These are phyloP conservation scores for Podaxis sp. DNA, from an alignment of 768 basidiomycete species.

Conservation along the genomic window DNA sequence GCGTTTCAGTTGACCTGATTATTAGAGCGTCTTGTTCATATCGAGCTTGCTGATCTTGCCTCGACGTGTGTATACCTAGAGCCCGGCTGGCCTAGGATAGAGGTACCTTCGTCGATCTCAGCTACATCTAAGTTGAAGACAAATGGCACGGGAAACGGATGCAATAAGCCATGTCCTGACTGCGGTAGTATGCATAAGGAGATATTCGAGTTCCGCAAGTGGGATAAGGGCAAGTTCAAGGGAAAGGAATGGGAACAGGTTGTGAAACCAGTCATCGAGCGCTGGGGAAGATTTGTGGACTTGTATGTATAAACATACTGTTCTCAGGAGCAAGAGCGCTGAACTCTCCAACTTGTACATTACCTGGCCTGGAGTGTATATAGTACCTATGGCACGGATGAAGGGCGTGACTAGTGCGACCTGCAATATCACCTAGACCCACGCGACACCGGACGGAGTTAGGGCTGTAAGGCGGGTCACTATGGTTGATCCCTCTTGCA, in stretches of 20 bases:
- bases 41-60: conserved; percentile 74
- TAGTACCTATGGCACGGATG: not conserved
- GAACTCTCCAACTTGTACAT: not conserved
- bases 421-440: not conserved
- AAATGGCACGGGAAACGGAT: conserved; percentile 17
- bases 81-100: conserved; percentile 41
- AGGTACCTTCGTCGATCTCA: conserved; percentile 18
- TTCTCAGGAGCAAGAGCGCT: not conserved
- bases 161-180: conserved; percentile 35
- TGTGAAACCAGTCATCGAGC: conserved; percentile 74
- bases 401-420: not conserved
- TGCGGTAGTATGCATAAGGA: conserved; percentile 67
- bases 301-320: conserved; percentile 32
- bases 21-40: conserved; percentile 72
- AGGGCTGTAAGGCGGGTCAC: not conserved
- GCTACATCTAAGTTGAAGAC: conserved; percentile 20
- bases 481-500: not conserved
- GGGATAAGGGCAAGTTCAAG: conserved; percentile 49
- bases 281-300: conserved; percentile 72
- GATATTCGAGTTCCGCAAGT: conserved; percentile 72
- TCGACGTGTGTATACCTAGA: conserved; percentile 60
- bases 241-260: conserved; percentile 75
- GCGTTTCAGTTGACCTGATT: not conserved
- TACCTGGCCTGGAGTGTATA: not conserved
- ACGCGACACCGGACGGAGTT: not conserved